Evolutionary conservation across 2,329 filamentous ascomycete species (phyloP).

Genomic region (Pyricularia sp.): DNA sequence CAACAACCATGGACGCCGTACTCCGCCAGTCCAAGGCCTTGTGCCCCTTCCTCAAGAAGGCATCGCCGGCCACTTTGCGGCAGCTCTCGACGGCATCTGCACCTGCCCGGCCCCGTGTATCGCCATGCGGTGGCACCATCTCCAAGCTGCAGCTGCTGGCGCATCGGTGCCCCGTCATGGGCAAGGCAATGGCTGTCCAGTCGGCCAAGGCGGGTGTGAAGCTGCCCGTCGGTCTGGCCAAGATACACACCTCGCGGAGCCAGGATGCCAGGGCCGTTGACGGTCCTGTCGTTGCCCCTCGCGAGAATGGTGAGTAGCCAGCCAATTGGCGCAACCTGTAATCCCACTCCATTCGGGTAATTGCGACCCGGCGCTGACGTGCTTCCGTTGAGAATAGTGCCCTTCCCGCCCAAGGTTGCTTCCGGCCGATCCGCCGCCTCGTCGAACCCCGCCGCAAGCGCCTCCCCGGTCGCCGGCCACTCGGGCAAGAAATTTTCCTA

Average conservation of each 20-base stretch:
- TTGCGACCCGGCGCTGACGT: slow-evolving; percentile 6
- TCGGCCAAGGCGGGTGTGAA: slow-evolving; percentile 39
- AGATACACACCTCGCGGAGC: slow-evolving; percentile 66
- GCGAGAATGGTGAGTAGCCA: slow-evolving; percentile 33
- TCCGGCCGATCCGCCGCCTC: slow-evolving; percentile 4
- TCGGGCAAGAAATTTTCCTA: slow-evolving; percentile 66
- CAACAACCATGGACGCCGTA: slow-evolving; percentile 67
- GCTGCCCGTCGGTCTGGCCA: slow-evolving; percentile 34
- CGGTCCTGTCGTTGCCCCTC: slow-evolving; percentile 31
- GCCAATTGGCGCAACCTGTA: not conserved
- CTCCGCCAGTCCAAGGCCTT: slow-evolving; percentile 91
- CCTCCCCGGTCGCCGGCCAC: slow-evolving; percentile 12
- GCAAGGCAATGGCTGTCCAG: slow-evolving; percentile 89
- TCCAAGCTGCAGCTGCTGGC: slow-evolving; percentile 92
- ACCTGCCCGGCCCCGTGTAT: slow-evolving; percentile 31
- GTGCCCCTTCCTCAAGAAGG: slow-evolving; percentile 95
- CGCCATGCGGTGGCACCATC: slow-evolving; percentile 81
- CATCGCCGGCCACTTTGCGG: slow-evolving; percentile 80
- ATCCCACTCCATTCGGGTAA: not conserved
- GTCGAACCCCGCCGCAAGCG: slow-evolving; percentile 7
- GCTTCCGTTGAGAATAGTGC: slow-evolving; percentile 14
- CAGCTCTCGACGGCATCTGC: slow-evolving; percentile 65
- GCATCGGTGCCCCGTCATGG: slow-evolving; percentile 95
- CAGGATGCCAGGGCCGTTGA: slow-evolving; percentile 71
- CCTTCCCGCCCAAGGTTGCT: slow-evolving; percentile 19